phyloP scores from a whole-genome alignment of 352 stramenopile species.

The Pythium phragmiticola region DNA sequence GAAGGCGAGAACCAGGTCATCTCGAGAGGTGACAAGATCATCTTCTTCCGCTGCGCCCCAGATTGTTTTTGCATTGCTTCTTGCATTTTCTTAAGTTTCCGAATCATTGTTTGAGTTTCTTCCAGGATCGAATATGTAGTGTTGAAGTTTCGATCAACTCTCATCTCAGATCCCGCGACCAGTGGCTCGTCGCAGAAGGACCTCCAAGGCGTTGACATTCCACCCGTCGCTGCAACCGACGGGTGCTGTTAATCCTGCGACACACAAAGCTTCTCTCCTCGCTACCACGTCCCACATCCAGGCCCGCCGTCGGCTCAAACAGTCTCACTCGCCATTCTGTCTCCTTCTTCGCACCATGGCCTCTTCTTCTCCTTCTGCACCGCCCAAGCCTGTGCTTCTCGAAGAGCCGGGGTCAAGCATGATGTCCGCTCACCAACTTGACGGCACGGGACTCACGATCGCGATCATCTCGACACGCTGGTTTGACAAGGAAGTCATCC shows the following conservation, averaged over 20 bases:
- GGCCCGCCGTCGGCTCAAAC: no score
- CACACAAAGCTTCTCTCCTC: no score
- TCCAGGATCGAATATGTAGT: background rate
- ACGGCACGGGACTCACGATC: slow-evolving; percentile 37
- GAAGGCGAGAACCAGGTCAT: background rate
- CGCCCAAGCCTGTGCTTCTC: slow-evolving; percentile 16
- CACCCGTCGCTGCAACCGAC: no score
- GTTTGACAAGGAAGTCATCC: slow-evolving; percentile 52
- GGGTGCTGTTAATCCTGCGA: no score
- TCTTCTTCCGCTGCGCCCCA: background rate
- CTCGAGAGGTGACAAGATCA: background rate
- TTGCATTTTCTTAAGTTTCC: no score
- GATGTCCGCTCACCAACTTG: slow-evolving; percentile 1
- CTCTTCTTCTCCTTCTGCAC: background rate
- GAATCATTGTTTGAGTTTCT: background rate
- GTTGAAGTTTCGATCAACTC: no score
- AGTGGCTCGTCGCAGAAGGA: no score
- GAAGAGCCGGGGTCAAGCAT: slow-evolving; percentile 12
- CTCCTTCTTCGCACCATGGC: slow-evolving; percentile 1
- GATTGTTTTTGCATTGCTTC: background rate
- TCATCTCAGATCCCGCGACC: no score
- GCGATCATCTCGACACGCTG: slow-evolving; percentile 63
- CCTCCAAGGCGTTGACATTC: no score
- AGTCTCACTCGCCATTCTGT: slow-evolving; percentile 6
- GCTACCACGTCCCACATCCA: background rate